phyloP scores from a whole-genome alignment of 108 stramenopile species.

The Schizochytrium sp. region DNA sequence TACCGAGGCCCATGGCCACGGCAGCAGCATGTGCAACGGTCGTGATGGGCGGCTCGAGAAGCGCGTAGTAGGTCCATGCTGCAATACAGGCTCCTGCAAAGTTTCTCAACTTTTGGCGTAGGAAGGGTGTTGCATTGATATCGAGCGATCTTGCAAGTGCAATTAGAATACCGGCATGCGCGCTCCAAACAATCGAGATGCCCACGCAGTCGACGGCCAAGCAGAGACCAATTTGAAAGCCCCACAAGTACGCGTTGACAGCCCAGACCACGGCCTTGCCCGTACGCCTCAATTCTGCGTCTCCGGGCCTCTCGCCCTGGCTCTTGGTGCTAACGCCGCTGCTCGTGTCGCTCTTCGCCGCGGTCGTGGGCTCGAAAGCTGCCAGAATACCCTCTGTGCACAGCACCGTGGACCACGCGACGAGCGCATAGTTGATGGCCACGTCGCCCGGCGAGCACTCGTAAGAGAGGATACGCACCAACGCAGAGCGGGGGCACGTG shows the following conservation, averaged over 20 bases:
- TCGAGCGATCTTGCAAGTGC: not conserved
- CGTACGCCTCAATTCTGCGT: too few relatives aligned
- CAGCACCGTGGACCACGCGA: too few relatives aligned
- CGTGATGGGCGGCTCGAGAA: not conserved
- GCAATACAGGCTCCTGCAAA: not conserved
- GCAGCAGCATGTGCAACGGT: not conserved
- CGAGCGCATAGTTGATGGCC: too few relatives aligned
- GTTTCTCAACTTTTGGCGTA: not conserved
- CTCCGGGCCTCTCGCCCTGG: too few relatives aligned
- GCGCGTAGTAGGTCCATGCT: not conserved
- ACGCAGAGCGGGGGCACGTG: too few relatives aligned
- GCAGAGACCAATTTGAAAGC: not conserved
- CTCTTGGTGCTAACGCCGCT: too few relatives aligned
- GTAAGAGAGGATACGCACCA: too few relatives aligned
- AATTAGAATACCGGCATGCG: not conserved
- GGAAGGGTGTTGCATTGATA: not conserved
- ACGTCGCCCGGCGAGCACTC: too few relatives aligned
- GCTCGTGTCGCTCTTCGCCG: too few relatives aligned
- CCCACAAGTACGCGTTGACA: not conserved
- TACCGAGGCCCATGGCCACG: not conserved
- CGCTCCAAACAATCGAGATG: constrained; percentile 9
- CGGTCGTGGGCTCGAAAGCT: too few relatives aligned
- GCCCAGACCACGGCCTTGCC: not conserved
- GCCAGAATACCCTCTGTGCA: too few relatives aligned
- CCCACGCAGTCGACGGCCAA: not conserved